Base-by-base conservation (phyloP, 345 rosid species). In the Citrus trifoliata region DNA sequence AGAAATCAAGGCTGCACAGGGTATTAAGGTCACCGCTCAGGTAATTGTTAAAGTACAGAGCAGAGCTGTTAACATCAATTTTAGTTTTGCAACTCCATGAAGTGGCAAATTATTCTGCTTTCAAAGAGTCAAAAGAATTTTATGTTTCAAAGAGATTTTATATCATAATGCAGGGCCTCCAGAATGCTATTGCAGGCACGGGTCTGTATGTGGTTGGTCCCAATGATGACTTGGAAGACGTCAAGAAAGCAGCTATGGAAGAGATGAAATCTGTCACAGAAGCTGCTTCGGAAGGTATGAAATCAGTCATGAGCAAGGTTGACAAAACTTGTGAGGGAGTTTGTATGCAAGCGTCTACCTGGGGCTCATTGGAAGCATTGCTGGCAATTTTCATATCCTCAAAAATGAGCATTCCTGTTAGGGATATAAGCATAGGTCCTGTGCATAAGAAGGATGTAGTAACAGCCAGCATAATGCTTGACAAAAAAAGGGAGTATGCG, bases 121-220 rank as follows among this genome's bases (percentile, higher is more conserved):
- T 46, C 51, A 46, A 46, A 46, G 51, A 13, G 16, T 5, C 68
- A 18, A 58, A 38, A 55, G 40, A 30, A 65, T 68, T 75, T 65
- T 25, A 56, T 72, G 48, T 30, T 40, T 71, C 79, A 65, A 62
- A 66, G 5, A 28, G 28, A 51, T 70, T 19, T 38, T 10, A 53
- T 80, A 33, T 67, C 72, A 30, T 75, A 30, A n/a, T 85, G 60
- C 76, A 95, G 97, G 98, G 97, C 68, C 94, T 94, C 58, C 95
- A 95, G 84, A 94, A 91, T 83, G 97, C 99, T 72, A 88, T 95
- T 80, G 97, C 97, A 68, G 99, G 99, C 46, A 95, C 99, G 38
- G 90, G 91, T 74, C 83, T 94, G 38, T 89, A 91, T 78, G 97
- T 95, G 56, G 90, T 90, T 40, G 95, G 94, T 59, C 89, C 92